Base-by-base conservation (phyloP, 2,329 filamentous ascomycete genomes). In the Aspergillus pseudoterreus region DNA sequence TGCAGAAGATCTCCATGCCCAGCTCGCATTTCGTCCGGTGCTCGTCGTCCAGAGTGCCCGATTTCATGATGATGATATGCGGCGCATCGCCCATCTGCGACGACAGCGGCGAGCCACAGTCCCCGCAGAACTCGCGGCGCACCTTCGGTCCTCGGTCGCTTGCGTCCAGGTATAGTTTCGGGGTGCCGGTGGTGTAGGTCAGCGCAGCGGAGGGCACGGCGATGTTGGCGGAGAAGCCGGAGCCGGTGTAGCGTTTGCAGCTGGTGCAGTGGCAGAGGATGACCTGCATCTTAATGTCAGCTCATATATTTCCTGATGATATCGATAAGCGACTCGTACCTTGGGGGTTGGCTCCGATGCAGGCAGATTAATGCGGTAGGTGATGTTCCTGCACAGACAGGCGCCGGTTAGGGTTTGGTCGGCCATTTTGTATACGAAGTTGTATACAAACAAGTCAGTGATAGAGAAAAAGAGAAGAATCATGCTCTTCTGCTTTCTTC, bases 241-340 rank as follows among this genome's bases (percentile, higher is more conserved):
- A 54, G 48, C 61, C 60, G 2, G 62, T 62, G 51, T 64, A 60
- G 19, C 58, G 59, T 35, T 64, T 64, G 55, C 62, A 64, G 50
- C 41, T 57, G 38, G 35, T 56, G 52, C 62, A 64, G 56, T 64
- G 60, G 51, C 62, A 63, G 50, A 59, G 43, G 33, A 56, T 43
- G 15, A 63, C 15, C 59, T 63, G 17, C 15, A 30, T 22, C 22
- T 6, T 22, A 22, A 43, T n/a, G 33, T 19, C 19, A 19, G 19
- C 19, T 19, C 3, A 3, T 19, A 19, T 2, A 19, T 19, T 19
- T 4, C 19, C 19, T 2, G 19, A 3, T 19, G 2, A 19, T 19
- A 19, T 19, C 19, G 19, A 19, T 19, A 3, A 3, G 3, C 19
- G 19, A 4, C 19, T 19, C 19, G 19, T 54, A 56, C 60, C 57